These are phyloP conservation scores for Corchorus capsularis DNA, from an alignment of 345 rosid species.

Conservation along the genomic window DNA sequence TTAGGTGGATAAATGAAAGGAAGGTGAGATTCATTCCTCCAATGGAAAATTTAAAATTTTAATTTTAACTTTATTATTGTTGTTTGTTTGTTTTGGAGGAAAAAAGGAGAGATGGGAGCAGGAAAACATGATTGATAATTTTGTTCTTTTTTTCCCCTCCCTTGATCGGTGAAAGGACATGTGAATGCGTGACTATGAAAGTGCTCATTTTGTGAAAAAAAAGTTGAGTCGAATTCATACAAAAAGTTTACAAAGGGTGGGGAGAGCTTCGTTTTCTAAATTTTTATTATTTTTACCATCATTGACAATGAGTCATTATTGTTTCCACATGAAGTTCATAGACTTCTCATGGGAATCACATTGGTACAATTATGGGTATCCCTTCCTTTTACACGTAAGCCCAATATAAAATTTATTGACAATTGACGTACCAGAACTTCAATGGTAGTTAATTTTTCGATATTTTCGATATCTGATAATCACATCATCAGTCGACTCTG, in stretches of 20 bases:
- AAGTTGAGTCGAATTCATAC: neutral
- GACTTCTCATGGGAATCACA: conserved; percentile 50
- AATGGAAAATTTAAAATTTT: neutral
- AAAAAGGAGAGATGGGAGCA: conserved; percentile 6
- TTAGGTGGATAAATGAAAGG: conserved; percentile 4
- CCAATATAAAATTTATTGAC: neutral
- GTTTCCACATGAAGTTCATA: conserved; percentile 54
- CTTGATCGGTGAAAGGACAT: conserved; percentile 44
- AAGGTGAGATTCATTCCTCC: conserved; percentile 11
- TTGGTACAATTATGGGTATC: conserved; percentile 45
- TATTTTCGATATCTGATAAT: too few relatives aligned
- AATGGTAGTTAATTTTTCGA: too few relatives aligned
- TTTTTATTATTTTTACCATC: conserved; percentile 35
- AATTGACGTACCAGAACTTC: neutral
- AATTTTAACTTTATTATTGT: neutral
- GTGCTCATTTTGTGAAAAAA: conserved; percentile 24
- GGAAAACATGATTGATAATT: conserved; percentile 23
- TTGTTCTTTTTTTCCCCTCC: conserved; percentile 21
- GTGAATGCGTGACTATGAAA: conserved; percentile 39
- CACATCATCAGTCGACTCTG: too few relatives aligned
- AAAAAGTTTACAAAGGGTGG: neutral
- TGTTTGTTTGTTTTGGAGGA: neutral
- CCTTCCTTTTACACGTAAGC: conserved; percentile 35
- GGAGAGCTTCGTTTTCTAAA: neutral
- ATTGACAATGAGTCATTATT: conserved; percentile 53